phyloP scores from a whole-genome alignment of 1,284 basidiomycete species.

The Malassezia psittaci region DNA sequence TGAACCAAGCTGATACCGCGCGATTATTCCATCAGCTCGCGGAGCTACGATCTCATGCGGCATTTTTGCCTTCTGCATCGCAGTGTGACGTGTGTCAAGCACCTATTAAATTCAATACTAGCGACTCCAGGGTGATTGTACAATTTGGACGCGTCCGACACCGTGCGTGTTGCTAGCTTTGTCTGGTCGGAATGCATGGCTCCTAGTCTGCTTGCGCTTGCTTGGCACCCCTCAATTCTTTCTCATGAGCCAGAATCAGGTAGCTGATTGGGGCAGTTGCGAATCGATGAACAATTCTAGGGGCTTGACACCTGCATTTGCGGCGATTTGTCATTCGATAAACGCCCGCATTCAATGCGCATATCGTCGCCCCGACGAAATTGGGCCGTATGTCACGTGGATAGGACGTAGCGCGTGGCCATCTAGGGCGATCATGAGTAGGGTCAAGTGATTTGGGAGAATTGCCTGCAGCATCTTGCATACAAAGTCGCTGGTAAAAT shows the following conservation, averaged over 20 bases:
- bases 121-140: no score
- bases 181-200: no score
- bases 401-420: no score
- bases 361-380: no score
- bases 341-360: no score
- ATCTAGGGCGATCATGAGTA: neutral
- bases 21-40: conserved; percentile 16
- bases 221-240: no score
- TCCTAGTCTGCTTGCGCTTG: no score
- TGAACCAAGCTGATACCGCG: conserved; percentile 5
- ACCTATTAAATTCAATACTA: neutral
- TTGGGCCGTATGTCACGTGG: neutral
- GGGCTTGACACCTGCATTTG: conserved; percentile 1
- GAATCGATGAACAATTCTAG: neutral
- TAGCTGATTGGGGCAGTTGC: neutral
- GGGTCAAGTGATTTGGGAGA: neutral
- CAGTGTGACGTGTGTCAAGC: neutral
- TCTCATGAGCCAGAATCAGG: no score
- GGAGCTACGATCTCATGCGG: conserved; percentile 3
- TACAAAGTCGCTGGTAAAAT: neutral
- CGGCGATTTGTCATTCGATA: neutral
- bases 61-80: neutral
- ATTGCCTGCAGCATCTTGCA: conserved; percentile 10
- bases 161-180: no score
- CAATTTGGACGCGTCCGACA: no score